Evolutionary conservation across 2,329 filamentous ascomycete genomes (phyloP).

Genomic region (Didymella glomerata): DNA sequence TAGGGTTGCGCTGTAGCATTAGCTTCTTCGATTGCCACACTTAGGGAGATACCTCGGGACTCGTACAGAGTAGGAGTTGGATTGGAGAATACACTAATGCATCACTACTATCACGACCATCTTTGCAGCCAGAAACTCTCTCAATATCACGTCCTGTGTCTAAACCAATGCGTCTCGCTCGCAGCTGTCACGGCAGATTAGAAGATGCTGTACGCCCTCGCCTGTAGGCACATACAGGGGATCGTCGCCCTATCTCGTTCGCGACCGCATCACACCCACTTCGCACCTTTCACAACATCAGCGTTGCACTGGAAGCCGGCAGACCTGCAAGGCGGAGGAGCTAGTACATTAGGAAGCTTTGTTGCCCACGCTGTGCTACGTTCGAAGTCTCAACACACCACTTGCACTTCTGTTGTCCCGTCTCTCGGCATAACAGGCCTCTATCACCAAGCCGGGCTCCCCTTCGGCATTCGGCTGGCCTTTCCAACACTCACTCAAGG

Average conservation of each 20-base stretch:
- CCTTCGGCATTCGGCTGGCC: background rate
- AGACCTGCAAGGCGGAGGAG: background rate
- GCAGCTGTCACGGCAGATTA: conserved; percentile 7
- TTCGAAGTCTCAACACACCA: background rate
- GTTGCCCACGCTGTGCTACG: background rate
- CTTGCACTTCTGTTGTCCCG: background rate
- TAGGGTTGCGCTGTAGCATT: conserved; percentile 15
- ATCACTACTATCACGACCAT: background rate
- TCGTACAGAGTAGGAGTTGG: conserved; percentile 20
- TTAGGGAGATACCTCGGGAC: conserved; percentile 38
- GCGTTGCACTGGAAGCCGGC: background rate
- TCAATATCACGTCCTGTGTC: background rate
- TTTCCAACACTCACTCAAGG: background rate
- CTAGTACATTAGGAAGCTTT: background rate
- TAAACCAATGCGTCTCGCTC: background rate
- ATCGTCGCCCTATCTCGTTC: background rate
- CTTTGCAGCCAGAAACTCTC: background rate
- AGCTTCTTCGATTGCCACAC: conserved; percentile 20
- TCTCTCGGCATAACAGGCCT: background rate
- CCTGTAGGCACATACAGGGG: background rate
- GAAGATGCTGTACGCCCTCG: background rate
- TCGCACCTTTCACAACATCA: background rate
- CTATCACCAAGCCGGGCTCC: background rate
- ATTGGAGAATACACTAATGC: conserved; percentile 14
- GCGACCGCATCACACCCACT: background rate